phyloP scores from a whole-genome alignment of 371 early-diverging fungal genomes.

The Mortierella sp. region DNA sequence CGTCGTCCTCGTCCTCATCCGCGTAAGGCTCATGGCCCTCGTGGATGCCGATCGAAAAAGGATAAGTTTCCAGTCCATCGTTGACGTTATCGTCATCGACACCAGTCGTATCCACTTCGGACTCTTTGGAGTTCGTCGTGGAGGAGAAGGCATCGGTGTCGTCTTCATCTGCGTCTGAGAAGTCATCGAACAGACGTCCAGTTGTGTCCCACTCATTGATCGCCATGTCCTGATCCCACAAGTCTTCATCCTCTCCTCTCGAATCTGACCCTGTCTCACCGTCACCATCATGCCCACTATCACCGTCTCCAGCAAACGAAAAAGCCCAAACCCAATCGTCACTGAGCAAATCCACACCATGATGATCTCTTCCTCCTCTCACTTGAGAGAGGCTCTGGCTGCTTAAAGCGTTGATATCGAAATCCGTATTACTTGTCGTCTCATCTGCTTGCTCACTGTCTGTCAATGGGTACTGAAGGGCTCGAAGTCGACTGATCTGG shows the following conservation, averaged over 20 bases:
- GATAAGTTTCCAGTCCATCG: background rate
- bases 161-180: background rate
- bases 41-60: constrained; percentile 26
- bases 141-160: background rate
- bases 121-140: background rate
- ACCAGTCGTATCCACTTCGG: background rate
- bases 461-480: background rate
- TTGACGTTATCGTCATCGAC: constrained; percentile 17
- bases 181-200: constrained; percentile 39
- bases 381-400: constrained; percentile 12
- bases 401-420: constrained; percentile 15
- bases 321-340: constrained; percentile 36
- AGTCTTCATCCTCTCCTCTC: constrained; percentile 23
- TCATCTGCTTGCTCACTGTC: background rate
- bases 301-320: background rate
- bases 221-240: constrained; percentile 41
- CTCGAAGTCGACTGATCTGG: constrained; percentile 15
- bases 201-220: constrained; percentile 25
- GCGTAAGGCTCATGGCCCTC: constrained; percentile 1
- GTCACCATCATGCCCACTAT: background rate
- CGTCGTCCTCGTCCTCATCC: constrained; percentile 17
- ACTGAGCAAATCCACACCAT: constrained; percentile 11
- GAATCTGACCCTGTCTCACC: background rate
- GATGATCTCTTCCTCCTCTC: background rate
- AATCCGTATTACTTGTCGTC: background rate